Evolutionary conservation across 2,329 filamentous ascomycete species (phyloP).

Genomic region (Orbilia quercus): DNA sequence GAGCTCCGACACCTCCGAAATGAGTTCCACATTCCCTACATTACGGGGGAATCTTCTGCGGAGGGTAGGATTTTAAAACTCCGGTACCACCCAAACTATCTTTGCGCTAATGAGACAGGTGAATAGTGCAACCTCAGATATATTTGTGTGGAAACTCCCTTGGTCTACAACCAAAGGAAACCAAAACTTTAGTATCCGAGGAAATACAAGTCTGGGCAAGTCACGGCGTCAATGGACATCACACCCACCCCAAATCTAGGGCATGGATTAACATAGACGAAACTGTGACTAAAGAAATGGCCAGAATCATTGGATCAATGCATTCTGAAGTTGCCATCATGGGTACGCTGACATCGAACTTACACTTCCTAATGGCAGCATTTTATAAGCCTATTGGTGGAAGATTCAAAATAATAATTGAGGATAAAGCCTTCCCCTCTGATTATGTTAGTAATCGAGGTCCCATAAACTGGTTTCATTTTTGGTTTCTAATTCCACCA

Average conservation of each 20-base stretch:
- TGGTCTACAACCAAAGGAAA: conserved; percentile 80
- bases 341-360: conserved; percentile 84
- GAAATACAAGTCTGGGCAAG: conserved; percentile 86
- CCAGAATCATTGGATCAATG: conserved; percentile 78
- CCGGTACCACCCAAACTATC: not conserved
- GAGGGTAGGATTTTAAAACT: conserved; percentile 2
- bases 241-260: conserved; percentile 75
- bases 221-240: conserved; percentile 87
- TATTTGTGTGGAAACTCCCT: conserved; percentile 94
- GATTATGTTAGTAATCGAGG: conserved; percentile 72
- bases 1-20: conserved; percentile 71
- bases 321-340: conserved; percentile 83
- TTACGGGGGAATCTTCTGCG: conserved; percentile 44
- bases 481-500: not conserved
- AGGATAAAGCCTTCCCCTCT: conserved; percentile 89
- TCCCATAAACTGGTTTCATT: too few species aligned
- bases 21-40: conserved; percentile 78
- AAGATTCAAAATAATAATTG: conserved; percentile 81
- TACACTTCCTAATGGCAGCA: conserved; percentile 84
- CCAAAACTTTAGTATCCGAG: conserved; percentile 73
- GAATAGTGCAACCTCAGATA: conserved; percentile 63
- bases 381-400: conserved; percentile 77
- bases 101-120: not conserved
- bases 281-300: conserved; percentile 75
- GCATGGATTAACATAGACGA: conserved; percentile 84